Evolutionary conservation across 805 yeast species (phyloP).

Genomic region (Phaffomyces antillensis): DNA sequence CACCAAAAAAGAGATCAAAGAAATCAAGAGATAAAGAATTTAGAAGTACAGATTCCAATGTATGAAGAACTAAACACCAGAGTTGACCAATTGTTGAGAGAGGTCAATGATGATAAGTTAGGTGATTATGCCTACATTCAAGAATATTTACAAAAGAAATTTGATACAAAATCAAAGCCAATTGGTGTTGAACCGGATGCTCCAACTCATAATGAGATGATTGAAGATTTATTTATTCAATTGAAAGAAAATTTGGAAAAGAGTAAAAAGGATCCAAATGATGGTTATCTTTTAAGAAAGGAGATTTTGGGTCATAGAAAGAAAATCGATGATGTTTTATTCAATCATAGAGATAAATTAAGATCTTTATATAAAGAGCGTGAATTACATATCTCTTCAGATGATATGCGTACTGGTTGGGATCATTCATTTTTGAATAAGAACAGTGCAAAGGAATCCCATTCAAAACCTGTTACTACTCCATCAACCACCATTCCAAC

Average conservation of each 20-base stretch:
- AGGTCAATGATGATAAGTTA: slow-evolving; percentile 35
- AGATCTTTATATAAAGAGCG: slow-evolving; percentile 65
- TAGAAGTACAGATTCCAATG: slow-evolving; percentile 75
- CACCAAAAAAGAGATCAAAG: slow-evolving; percentile 86
- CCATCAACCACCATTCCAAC: background rate
- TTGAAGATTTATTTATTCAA: slow-evolving; percentile 81
- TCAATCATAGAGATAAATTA: slow-evolving; percentile 59
- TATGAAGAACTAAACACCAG: slow-evolving; percentile 67
- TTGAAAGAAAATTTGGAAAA: slow-evolving; percentile 52
- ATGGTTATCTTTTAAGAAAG: slow-evolving; percentile 31
- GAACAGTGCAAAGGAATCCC: slow-evolving; percentile 16
- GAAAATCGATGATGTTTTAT: slow-evolving; percentile 61
- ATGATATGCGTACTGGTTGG: slow-evolving; percentile 88
- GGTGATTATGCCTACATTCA: slow-evolving; percentile 27
- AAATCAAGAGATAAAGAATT: slow-evolving; percentile 66
- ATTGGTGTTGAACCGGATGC: slow-evolving; percentile 37
- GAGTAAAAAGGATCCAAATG: slow-evolving; percentile 37
- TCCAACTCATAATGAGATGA: slow-evolving; percentile 83
- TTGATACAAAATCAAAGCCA: slow-evolving; percentile 55
- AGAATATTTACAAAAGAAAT: slow-evolving; percentile 39
- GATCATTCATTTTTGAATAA: slow-evolving; percentile 78
- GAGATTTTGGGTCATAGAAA: slow-evolving; percentile 50
- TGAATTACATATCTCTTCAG: slow-evolving; percentile 71
- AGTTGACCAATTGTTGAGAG: slow-evolving; percentile 53
- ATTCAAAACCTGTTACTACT: background rate